These are phyloP conservation scores for Uronychia binucleata DNA, from an alignment of 73 alveolate genomes.

Conservation along the genomic window DNA sequence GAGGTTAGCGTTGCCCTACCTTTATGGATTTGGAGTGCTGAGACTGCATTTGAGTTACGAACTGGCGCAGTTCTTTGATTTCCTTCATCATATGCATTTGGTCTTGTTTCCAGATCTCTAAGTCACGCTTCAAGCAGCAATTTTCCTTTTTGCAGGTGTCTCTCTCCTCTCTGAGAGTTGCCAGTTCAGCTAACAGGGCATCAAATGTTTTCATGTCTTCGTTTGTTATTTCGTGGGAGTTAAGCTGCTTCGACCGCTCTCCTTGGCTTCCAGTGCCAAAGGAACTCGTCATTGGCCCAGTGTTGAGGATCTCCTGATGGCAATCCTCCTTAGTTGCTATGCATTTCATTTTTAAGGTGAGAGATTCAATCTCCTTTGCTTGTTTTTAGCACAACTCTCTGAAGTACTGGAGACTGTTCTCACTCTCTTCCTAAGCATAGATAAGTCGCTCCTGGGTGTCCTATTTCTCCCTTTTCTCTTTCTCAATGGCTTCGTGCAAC, in stretches of 20 bases:
- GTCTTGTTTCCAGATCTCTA: neutral
- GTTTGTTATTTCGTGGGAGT: neutral
- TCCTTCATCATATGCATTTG: neutral
- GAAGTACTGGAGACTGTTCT: neutral
- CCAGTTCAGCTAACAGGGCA: neutral
- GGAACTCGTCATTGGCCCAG: neutral
- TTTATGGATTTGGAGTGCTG: neutral
- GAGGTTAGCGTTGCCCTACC: neutral
- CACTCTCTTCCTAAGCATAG: neutral
- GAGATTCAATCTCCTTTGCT: neutral
- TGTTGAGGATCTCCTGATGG: neutral
- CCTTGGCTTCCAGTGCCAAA: neutral
- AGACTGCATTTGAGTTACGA: neutral
- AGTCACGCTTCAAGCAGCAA: neutral
- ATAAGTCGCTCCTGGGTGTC: no score
- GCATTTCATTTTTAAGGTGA: neutral
- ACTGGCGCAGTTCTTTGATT: neutral
- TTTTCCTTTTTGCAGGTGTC: neutral
- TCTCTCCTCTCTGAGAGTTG: neutral
- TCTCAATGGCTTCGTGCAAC: neutral
- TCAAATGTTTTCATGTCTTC: neutral
- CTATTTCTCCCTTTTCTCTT: neutral
- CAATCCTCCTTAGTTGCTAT: neutral
- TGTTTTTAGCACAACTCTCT: neutral
- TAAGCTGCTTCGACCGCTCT: neutral